These are phyloP conservation scores for Dryas octopetala DNA, from an alignment of 306 rosid species.

Conservation along the genomic window DNA sequence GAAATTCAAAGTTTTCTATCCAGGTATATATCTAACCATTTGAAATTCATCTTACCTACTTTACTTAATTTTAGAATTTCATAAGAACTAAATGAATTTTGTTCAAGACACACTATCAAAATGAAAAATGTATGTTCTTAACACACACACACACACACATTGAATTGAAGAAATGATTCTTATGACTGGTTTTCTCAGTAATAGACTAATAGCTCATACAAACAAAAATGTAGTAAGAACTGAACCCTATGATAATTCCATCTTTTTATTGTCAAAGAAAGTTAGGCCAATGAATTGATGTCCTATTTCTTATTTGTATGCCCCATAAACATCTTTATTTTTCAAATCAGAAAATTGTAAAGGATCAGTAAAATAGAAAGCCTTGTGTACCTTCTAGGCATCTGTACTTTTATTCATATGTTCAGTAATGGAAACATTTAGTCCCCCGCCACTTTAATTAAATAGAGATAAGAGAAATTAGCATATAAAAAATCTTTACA, in stretches of 20 bases:
- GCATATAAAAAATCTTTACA: too few species aligned
- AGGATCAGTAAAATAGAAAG: not conserved
- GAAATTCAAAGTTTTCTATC: slow-evolving; percentile 63
- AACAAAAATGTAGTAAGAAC: not conserved
- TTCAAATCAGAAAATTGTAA: too few species aligned
- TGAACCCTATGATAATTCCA: not conserved
- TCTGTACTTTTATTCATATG: not conserved
- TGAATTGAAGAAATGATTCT: not conserved
- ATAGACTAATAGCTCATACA: not conserved
- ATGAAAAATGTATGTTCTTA: not conserved
- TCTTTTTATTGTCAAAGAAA: not conserved
- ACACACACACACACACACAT: not conserved
- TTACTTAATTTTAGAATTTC: not conserved
- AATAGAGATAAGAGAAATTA: too few species aligned
- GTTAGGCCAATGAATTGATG: not conserved
- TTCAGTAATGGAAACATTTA: too few species aligned
- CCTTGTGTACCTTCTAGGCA: not conserved
- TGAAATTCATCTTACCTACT: not conserved
- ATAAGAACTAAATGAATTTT: not conserved
- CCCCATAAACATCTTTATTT: too few species aligned
- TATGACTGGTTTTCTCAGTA: not conserved
- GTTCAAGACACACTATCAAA: not conserved
- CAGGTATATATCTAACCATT: slow-evolving; percentile 39
- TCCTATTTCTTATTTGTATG: not conserved
- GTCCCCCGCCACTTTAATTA: too few species aligned